Percentiles rank a stretch among this genome's conserved stretches.
These are phyloP conservation scores for Paramarasmius palmivorus DNA, from an alignment of 1,284 basidiomycete genomes.

Conservation along the genomic window DNA sequence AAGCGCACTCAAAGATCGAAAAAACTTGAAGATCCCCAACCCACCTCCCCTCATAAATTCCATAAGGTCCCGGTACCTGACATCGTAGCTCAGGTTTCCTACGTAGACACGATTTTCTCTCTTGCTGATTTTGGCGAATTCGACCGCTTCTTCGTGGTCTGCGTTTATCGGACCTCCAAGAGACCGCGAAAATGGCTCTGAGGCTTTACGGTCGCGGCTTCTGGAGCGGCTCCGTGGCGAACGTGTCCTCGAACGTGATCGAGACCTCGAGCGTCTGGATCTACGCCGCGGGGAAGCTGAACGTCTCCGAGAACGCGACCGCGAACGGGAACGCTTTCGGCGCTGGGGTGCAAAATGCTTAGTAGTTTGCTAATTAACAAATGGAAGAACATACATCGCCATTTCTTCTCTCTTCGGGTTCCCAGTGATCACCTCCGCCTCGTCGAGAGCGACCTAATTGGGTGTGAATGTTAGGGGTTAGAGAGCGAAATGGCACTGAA, in stretches of 20 bases:
- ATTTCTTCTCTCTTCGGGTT: slow-evolving; percentile 68
- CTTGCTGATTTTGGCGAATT: slow-evolving; percentile 91
- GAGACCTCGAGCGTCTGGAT: slow-evolving; percentile 54
- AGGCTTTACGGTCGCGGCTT: slow-evolving; percentile 57
- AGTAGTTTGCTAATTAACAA: slow-evolving; percentile 13
- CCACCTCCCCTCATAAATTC: slow-evolving; percentile 99
- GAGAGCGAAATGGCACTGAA: slow-evolving; percentile 3
- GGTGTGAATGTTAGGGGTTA: slow-evolving; percentile 25
- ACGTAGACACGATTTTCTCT: slow-evolving; percentile 98
- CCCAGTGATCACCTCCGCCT: slow-evolving; percentile 70
- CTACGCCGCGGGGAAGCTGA: slow-evolving; percentile 67
- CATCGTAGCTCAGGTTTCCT: slow-evolving; percentile 96
- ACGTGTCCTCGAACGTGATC: slow-evolving; percentile 51
- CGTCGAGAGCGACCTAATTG: slow-evolving; percentile 42
- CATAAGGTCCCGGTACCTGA: slow-evolving; percentile 96
- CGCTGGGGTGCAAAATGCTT: slow-evolving; percentile 31
- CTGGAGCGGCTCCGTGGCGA: slow-evolving; percentile 63
- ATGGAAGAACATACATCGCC: slow-evolving; percentile 49
- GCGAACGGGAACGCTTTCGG: slow-evolving; percentile 54
- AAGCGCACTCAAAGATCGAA: slow-evolving; percentile 41
- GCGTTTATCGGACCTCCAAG: slow-evolving; percentile 92
- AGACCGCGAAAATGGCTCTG: slow-evolving; percentile 72
- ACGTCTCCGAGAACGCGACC: slow-evolving; percentile 66
- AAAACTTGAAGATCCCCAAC: slow-evolving; percentile 71
- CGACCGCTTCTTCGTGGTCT: slow-evolving; percentile 83